Conservation (phyloP, 2,329 filamentous ascomycete species). For the Penicillium olsonii region DNA sequence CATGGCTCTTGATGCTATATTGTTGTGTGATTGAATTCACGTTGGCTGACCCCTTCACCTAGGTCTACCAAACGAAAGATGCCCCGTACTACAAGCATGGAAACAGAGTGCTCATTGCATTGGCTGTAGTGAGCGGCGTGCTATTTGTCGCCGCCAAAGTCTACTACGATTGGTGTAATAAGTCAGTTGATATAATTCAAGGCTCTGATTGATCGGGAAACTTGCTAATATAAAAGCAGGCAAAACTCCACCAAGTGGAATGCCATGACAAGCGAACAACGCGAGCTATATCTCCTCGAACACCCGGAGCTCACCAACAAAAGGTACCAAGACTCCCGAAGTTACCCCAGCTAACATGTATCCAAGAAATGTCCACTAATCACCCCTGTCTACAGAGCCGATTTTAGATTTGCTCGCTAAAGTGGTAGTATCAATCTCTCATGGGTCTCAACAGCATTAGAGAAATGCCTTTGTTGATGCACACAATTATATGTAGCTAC, state of each 20-base stretch:
- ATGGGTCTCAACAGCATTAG: too few species aligned
- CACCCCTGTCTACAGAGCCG: slow-evolving; percentile 29
- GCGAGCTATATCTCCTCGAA: slow-evolving; percentile 29
- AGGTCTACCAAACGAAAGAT: slow-evolving; percentile 4
- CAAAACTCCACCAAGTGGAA: slow-evolving; percentile 49
- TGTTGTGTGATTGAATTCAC: too few species aligned
- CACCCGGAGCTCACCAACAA: slow-evolving; percentile 38
- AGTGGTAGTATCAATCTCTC: too few species aligned
- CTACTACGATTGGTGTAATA: slow-evolving; percentile 1
- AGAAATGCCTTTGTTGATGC: too few species aligned
- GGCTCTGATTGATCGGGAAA: too few species aligned
- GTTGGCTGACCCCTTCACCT: neutral
- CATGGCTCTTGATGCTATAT: too few species aligned
- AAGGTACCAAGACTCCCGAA: too few species aligned
- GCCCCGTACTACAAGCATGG: slow-evolving; percentile 1
- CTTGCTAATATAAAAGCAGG: slow-evolving; percentile 41
- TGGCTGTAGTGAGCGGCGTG: neutral
- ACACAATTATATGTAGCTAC: too few species aligned
- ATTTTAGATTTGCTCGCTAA: slow-evolving; percentile 31
- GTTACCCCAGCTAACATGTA: neutral
- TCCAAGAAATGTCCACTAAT: neutral
- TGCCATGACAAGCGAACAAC: slow-evolving; percentile 33
- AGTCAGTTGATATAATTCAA: neutral
- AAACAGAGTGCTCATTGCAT: slow-evolving; percentile 2
- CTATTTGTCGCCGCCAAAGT: neutral